A percentile compares a stretch with the other conserved stretches of the same genome.
These are phyloP conservation scores for Phaseolus coccineus DNA, from an alignment of 331 rosid species.

Conservation along the genomic window DNA sequence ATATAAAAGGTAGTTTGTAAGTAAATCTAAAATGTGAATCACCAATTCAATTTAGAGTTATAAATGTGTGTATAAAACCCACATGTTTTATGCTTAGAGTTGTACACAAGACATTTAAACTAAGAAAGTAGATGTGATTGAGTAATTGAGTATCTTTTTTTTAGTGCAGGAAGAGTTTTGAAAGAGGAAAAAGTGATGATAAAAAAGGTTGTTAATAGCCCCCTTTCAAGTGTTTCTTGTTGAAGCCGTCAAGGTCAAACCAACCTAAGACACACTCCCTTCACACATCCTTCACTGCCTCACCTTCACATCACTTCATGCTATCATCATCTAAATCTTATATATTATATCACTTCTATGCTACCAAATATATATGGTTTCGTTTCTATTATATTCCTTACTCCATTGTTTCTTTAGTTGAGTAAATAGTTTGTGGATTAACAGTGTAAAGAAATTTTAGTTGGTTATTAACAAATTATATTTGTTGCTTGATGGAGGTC, in stretches of 20 bases:
- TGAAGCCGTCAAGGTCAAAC: slow-evolving; percentile 60
- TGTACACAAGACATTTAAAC: neutral
- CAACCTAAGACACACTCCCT: slow-evolving; percentile 41
- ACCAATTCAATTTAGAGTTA: neutral
- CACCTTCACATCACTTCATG: slow-evolving; percentile 42
- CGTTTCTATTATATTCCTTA: neutral
- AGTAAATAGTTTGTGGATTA: neutral
- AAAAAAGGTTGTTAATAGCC: slow-evolving; percentile 49
- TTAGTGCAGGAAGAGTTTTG: slow-evolving; percentile 25
- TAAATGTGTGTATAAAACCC: neutral
- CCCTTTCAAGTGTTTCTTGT: slow-evolving; percentile 58
- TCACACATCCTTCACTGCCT: slow-evolving; percentile 39
- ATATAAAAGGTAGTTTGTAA: no score
- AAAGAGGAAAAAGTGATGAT: slow-evolving; percentile 27
- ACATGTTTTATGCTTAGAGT: neutral
- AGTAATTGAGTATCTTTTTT: slow-evolving; percentile 42
- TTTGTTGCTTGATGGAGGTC: slow-evolving; percentile 3
- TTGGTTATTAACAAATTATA: neutral
- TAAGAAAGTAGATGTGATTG: slow-evolving; percentile 3
- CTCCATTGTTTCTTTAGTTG: neutral
- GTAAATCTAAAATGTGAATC: no score
- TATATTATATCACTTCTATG: no score
- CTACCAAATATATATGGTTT: neutral
- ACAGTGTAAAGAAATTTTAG: neutral
- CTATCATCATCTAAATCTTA: neutral